phyloP scores from a whole-genome alignment of 179 eudicot genomes.

The Heliamphora pulchella region DNA sequence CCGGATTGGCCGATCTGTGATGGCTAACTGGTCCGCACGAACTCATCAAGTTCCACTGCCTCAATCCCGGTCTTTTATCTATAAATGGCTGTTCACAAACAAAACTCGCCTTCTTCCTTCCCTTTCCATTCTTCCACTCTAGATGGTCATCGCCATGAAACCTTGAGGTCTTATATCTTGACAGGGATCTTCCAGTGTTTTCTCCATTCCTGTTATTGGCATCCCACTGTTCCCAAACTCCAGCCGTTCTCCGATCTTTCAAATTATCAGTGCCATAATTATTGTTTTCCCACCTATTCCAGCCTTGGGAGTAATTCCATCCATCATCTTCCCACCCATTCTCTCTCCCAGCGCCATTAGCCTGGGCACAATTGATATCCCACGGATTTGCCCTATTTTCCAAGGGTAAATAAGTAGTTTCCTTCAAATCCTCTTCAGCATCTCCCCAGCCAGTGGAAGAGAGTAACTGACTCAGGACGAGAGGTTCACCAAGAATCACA shows the following conservation, averaged over 20 bases:
- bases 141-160: slow-evolving; percentile 15
- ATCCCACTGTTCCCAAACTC: slow-evolving; percentile 17
- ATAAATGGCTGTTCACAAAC: slow-evolving; percentile 5
- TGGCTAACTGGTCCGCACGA: slow-evolving; percentile 17
- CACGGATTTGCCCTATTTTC: slow-evolving; percentile 5
- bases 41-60: slow-evolving; percentile 12
- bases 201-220: background rate
- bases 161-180: slow-evolving; percentile 21
- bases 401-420: background rate
- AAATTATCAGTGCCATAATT: background rate
- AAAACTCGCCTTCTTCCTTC: slow-evolving; percentile 12
- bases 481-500: slow-evolving; percentile 27
- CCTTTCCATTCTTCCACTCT: slow-evolving; percentile 14
- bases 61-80: background rate
- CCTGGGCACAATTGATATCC: background rate
- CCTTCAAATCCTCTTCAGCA: slow-evolving; percentile 11
- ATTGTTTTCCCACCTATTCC: slow-evolving; percentile 16
- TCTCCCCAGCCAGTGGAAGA: slow-evolving; percentile 36
- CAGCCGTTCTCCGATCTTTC: background rate
- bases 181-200: slow-evolving; percentile 6
- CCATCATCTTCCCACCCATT: slow-evolving; percentile 14
- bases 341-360: background rate
- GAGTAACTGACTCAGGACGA: slow-evolving; percentile 8
- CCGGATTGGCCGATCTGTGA: slow-evolving; percentile 11
- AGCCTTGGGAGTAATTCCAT: slow-evolving; percentile 11